A percentile compares a stretch with the other conserved stretches of the same genome.
phyloP scores from a whole-genome alignment of 352 stramenopile species.

The Pythium graminicola region DNA sequence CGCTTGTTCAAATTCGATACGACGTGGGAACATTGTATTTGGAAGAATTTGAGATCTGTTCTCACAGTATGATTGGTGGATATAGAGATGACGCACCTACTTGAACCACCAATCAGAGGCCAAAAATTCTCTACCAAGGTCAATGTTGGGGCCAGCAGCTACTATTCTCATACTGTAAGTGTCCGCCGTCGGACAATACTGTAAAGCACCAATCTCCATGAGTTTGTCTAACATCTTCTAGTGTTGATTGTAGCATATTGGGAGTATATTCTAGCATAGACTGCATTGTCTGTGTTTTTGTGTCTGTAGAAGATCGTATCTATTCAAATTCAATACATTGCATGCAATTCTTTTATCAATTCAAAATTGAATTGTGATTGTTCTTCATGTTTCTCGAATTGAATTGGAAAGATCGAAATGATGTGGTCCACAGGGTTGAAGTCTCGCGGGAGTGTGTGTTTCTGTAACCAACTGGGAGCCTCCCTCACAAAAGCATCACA shows the following conservation, averaged over 20 bases:
- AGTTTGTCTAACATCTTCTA: too few species aligned
- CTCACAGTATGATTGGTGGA: slow-evolving; percentile 22
- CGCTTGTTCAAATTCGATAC: slow-evolving; percentile 8
- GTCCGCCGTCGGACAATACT: slow-evolving; percentile 2
- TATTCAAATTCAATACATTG: too few species aligned
- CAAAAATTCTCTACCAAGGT: background rate
- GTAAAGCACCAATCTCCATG: background rate
- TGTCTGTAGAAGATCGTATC: slow-evolving; percentile 5
- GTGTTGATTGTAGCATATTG: too few species aligned
- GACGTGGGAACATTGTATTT: slow-evolving; percentile 13
- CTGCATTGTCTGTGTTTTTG: background rate
- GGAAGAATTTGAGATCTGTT: too few species aligned
- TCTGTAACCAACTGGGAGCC: slow-evolving; percentile 19
- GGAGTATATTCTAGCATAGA: too few species aligned
- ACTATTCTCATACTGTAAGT: too few species aligned
- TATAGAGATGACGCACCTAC: slow-evolving; percentile 13
- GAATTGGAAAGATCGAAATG: slow-evolving; percentile 16
- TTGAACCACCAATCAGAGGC: slow-evolving; percentile 21
- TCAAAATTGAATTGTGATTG: slow-evolving; percentile 11
- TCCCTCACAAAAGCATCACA: background rate
- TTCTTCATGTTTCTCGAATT: background rate
- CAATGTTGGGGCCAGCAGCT: too few species aligned
- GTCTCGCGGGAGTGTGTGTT: slow-evolving; percentile 26
- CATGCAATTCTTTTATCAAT: slow-evolving; percentile 13
- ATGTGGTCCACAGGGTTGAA: slow-evolving; percentile 31